Evolutionary conservation across 768 basidiomycete species (phyloP).

Genomic region (Lentinula raphanica): DNA sequence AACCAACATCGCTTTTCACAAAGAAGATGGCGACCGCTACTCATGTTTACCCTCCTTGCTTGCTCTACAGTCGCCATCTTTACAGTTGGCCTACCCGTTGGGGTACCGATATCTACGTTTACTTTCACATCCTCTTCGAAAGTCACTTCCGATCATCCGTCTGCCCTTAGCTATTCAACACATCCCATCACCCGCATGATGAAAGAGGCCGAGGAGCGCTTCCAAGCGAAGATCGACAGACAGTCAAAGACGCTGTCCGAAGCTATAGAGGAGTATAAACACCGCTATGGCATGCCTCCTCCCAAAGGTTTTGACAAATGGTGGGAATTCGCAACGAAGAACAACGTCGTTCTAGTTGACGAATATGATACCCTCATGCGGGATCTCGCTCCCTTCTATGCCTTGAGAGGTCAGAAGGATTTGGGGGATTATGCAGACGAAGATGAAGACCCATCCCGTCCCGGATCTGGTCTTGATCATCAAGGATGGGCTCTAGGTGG

Average conservation of each 20-base stretch:
- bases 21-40: not conserved
- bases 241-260: constrained; percentile 78
- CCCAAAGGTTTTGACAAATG: constrained; percentile 90
- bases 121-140: constrained; percentile 14
- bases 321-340: constrained; percentile 74
- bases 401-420: constrained; percentile 64
- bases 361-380: constrained; percentile 77
- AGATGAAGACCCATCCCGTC: not conserved
- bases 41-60: not conserved
- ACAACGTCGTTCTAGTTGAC: constrained; percentile 76
- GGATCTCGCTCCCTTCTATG: constrained; percentile 83
- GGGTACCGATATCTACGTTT: constrained; percentile 11
- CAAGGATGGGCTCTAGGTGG: not conserved
- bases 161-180: not conserved
- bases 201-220: constrained; percentile 74
- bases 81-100: not conserved
- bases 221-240: constrained; percentile 52
- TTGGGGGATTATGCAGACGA: constrained; percentile 35
- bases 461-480: not conserved
- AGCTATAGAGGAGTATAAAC: constrained; percentile 79
- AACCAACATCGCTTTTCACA: not conserved
- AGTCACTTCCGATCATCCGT: constrained; percentile 10
- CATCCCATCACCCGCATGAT: constrained; percentile 88
- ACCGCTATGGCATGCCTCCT: constrained; percentile 71
- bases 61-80: not conserved